phyloP scores from a whole-genome alignment of 768 basidiomycete species.

The Tricholomella constricta region DNA sequence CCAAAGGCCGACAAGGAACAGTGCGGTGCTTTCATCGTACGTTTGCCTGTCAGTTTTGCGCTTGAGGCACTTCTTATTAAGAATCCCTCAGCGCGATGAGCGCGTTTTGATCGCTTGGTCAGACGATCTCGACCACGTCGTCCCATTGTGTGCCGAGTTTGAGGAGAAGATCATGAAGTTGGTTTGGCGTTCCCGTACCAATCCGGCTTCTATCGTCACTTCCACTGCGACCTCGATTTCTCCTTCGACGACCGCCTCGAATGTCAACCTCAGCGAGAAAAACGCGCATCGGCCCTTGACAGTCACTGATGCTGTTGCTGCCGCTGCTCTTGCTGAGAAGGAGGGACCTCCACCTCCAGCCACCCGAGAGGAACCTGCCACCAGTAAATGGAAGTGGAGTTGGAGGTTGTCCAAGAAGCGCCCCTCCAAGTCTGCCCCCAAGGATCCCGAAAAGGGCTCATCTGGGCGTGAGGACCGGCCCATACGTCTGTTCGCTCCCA shows the following conservation, averaged over 20 bases:
- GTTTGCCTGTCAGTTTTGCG: conserved; percentile 23
- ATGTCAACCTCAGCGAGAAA: conserved; percentile 59
- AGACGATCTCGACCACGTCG: conserved; percentile 78
- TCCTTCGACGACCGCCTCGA: conserved; percentile 51
- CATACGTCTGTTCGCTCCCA: conserved; percentile 66
- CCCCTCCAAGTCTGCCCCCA: conserved; percentile 22
- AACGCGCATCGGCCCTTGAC: conserved; percentile 26
- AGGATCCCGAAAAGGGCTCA: conserved; percentile 56
- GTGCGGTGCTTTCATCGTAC: conserved; percentile 83
- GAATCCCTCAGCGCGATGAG: conserved; percentile 66
- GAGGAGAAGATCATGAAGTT: conserved; percentile 66
- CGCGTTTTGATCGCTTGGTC: conserved; percentile 84
- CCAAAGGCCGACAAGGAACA: conserved; percentile 88
- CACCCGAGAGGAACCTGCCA: conserved; percentile 9
- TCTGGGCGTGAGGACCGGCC: conserved; percentile 41
- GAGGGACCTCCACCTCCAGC: conserved; percentile 23
- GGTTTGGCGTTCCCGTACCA: conserved; percentile 50
- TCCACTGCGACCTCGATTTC: conserved; percentile 40
- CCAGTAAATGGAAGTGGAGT: conserved; percentile 42
- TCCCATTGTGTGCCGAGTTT: conserved; percentile 72
- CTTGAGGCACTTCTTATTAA: conserved; percentile 10
- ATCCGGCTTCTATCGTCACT: conserved; percentile 39
- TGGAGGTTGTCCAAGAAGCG: conserved; percentile 47
- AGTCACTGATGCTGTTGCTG: conserved; percentile 31
- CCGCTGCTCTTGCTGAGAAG: conserved; percentile 33